phyloP scores from a whole-genome alignment of 2,329 filamentous ascomycete genomes.

The Phyllosticta paracitricarpa region DNA sequence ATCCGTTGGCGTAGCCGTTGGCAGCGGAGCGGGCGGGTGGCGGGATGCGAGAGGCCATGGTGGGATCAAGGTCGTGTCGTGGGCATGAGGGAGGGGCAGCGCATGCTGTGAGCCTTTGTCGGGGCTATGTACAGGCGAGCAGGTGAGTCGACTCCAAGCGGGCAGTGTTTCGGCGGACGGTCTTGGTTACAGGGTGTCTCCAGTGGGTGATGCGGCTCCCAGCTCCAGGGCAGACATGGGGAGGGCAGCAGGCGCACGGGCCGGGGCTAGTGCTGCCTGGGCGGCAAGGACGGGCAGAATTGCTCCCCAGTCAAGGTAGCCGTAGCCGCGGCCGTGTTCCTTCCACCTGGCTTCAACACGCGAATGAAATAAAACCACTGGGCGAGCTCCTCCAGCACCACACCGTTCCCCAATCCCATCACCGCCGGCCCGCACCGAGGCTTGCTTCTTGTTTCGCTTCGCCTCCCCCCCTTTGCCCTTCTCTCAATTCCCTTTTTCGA shows the following conservation, averaged over 20 bases:
- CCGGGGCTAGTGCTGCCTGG: neutral
- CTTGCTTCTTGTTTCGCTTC: neutral
- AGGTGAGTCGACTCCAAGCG: neutral
- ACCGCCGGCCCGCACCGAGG: neutral
- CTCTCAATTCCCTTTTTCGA: slow-evolving; percentile 19
- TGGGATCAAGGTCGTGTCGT: slow-evolving; percentile 1
- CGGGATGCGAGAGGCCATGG: slow-evolving; percentile 28
- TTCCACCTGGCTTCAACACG: slow-evolving; percentile 8
- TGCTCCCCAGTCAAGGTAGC: neutral
- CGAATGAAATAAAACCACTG: slow-evolving; percentile 11
- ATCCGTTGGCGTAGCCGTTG: slow-evolving; percentile 26
- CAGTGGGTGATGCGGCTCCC: neutral
- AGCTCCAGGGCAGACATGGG: neutral
- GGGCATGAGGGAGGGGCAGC: neutral
- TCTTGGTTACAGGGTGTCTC: neutral
- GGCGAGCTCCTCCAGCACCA: slow-evolving; percentile 9
- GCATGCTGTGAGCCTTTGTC: slow-evolving; percentile 7
- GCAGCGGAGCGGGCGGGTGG: slow-evolving; percentile 22
- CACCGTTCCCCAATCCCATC: slow-evolving; percentile 5
- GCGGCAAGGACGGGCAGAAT: slow-evolving; percentile 5
- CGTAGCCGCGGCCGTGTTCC: neutral
- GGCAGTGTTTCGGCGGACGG: slow-evolving; percentile 1
- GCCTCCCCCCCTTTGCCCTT: slow-evolving; percentile 5
- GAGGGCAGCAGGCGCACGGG: neutral
- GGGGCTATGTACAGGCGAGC: slow-evolving; percentile 5